These are phyloP conservation scores for Macrophomina tecta DNA, from an alignment of 2,329 filamentous ascomycete species.

Conservation along the genomic window DNA sequence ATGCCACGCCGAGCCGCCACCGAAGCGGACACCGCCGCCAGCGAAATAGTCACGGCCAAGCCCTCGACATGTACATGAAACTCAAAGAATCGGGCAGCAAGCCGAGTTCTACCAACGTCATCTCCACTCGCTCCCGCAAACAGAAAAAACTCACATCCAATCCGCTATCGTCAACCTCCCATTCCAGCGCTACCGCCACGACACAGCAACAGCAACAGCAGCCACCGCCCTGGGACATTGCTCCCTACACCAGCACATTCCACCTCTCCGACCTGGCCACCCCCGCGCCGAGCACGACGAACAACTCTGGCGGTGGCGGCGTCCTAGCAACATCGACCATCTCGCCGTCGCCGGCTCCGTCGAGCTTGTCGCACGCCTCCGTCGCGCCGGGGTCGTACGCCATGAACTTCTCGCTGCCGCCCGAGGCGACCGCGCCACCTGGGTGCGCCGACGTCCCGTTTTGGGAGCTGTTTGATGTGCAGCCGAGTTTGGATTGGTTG, in stretches of 20 bases:
- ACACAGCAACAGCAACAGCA: not conserved
- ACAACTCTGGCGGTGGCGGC: not conserved
- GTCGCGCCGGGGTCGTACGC: not conserved
- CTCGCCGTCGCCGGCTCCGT: not conserved
- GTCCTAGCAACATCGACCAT: not conserved
- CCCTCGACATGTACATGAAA: slow-evolving; percentile 13
- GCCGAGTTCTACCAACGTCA: not conserved
- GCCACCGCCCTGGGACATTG: slow-evolving; percentile 8
- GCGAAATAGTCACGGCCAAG: slow-evolving; percentile 2
- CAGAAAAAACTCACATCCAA: not conserved
- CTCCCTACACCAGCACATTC: slow-evolving; percentile 16
- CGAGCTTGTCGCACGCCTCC: not conserved
- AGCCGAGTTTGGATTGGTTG: slow-evolving; percentile 44
- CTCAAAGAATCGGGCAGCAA: slow-evolving; percentile 5
- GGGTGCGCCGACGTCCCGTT: slow-evolving; percentile 30
- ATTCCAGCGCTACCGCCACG: not conserved
- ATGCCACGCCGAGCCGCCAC: not conserved
- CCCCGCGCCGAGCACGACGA: not conserved
- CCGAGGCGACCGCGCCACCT: not conserved
- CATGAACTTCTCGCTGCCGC: slow-evolving; percentile 4
- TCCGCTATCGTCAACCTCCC: not conserved
- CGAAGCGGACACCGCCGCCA: not conserved
- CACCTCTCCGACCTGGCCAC: slow-evolving; percentile 11
- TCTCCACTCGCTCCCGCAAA: not conserved
- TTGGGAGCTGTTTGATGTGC: slow-evolving; percentile 42